Base-by-base conservation (phyloP, 495 filamentous ascomycete species). In the Jackrogersella multiformis region DNA sequence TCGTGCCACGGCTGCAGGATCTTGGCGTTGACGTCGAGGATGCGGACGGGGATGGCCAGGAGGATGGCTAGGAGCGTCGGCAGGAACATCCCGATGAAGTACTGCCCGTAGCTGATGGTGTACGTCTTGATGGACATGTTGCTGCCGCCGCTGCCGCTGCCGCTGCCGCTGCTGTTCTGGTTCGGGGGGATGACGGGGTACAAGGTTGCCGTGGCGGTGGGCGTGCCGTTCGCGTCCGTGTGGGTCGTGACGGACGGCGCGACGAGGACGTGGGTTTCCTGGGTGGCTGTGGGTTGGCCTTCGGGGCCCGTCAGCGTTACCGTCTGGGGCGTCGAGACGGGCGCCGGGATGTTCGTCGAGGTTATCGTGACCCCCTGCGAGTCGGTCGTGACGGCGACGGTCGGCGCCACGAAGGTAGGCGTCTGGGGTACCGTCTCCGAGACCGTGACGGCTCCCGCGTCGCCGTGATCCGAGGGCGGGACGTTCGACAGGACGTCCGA, bases 31-130 rank as follows among this genome's bases (percentile, higher is more conserved):
- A 67, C 51, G 70, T 78, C 72, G 36, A 79, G 70, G 61, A 78
- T 76, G 34, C 72, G 73, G 16, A 79, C 60, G 1, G 76, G 73
- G 21, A 78, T 71, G 0, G 72, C 71, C 13, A 79, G 64, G 9
- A 73, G 36, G 41, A 69, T 70, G 57, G 70, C 67, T 5, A 76
- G 30, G 16, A 79, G 30, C 9, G 76, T 71, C 2, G 77, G 72
- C 13, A 78, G 69, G 61, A 79, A 77, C 55, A 66, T 73, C 7
- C 77, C 76, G 23, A 77, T 64, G 54, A 78, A 77, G 44, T 78
- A 78, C n/a, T 73, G 42, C 15, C 41, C 61, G 8, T 62, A 26
- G 30, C 64, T 68, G 15, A 77, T 68, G 23, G 21, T 32, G 55
- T 74, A 77, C 0, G 66, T 63, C 12, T 63, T 56, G 7, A 70